A percentile compares a stretch with the other conserved stretches of the same genome.
Conservation (phyloP, 2,329 filamentous ascomycete species). For the Epichloe bromicola region DNA sequence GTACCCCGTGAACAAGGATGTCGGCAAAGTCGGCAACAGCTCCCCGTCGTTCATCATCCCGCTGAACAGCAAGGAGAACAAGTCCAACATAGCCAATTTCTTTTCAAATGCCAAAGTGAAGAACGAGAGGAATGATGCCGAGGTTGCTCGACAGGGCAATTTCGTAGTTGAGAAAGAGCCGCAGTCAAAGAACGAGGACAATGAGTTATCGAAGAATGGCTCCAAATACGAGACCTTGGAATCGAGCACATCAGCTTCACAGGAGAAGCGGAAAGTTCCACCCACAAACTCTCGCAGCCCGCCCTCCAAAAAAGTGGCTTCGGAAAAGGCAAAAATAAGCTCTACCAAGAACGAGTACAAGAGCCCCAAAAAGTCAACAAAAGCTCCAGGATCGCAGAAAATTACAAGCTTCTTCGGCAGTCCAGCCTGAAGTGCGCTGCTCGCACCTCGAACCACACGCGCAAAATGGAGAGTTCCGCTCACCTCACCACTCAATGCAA, state of each 20-base stretch:
- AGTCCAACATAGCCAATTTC: conserved; percentile 88
- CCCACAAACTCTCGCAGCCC: conserved; percentile 8
- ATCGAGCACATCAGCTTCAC: neutral
- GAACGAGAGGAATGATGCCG: neutral
- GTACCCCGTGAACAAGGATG: conserved; percentile 77
- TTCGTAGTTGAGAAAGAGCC: neutral
- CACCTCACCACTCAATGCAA: no score
- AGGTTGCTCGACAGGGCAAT: neutral
- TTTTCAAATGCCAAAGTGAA: conserved; percentile 51
- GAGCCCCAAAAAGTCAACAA: conserved; percentile 59
- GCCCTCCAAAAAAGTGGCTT: conserved; percentile 15
- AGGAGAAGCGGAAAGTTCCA: conserved; percentile 15
- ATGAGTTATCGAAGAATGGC: neutral
- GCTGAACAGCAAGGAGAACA: conserved; percentile 74
- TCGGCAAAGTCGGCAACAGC: conserved; percentile 90
- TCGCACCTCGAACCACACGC: neutral
- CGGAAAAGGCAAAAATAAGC: conserved; percentile 22
- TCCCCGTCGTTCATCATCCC: conserved; percentile 74
- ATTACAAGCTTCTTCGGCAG: conserved; percentile 85
- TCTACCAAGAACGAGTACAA: conserved; percentile 27
- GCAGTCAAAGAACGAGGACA: neutral
- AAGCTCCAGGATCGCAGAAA: conserved; percentile 32
- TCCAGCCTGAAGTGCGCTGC: conserved; percentile 15
- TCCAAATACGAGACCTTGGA: neutral
- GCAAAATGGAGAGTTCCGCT: no score